Evolutionary conservation across 2,329 filamentous ascomycete species (phyloP).

Genomic region (Exophiala sp.): DNA sequence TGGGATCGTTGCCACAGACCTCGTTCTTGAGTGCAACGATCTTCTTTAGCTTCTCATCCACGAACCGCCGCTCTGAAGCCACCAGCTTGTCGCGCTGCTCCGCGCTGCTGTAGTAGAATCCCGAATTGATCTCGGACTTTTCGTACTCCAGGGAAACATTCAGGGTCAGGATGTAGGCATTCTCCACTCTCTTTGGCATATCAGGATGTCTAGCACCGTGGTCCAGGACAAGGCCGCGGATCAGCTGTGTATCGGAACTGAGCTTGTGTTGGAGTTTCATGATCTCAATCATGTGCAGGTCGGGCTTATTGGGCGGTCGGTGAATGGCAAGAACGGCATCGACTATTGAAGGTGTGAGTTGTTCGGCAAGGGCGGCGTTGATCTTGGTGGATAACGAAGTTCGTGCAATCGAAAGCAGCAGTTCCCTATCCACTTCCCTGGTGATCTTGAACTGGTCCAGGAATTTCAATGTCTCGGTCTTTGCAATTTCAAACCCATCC

Average conservation of each 20-base stretch:
- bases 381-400: slow-evolving; percentile 95
- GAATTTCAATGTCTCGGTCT: slow-evolving; percentile 90
- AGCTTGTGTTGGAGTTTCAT: slow-evolving; percentile 99
- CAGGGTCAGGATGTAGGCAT: slow-evolving; percentile 88
- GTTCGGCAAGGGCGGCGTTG: slow-evolving; percentile 78
- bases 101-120: slow-evolving; percentile 96
- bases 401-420: slow-evolving; percentile 84
- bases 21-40: slow-evolving; percentile 98
- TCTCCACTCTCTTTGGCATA: slow-evolving; percentile 94
- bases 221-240: slow-evolving; percentile 85
- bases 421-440: slow-evolving; percentile 83
- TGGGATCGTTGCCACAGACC: slow-evolving; percentile 85
- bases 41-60: slow-evolving; percentile 93
- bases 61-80: slow-evolving; percentile 90
- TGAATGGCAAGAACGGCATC: slow-evolving; percentile 95
- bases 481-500: slow-evolving; percentile 95
- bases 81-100: slow-evolving; percentile 97
- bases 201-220: slow-evolving; percentile 95
- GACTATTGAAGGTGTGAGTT: slow-evolving; percentile 90
- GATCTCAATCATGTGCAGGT: slow-evolving; percentile 98
- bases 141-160: slow-evolving; percentile 98
- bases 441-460: slow-evolving; percentile 88
- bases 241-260: slow-evolving; percentile 91
- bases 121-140: slow-evolving; percentile 98
- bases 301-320: slow-evolving; percentile 80